Evolutionary conservation across 1,139 yeast species (phyloP).

Genomic region (Entelexis sorbosivorans): DNA sequence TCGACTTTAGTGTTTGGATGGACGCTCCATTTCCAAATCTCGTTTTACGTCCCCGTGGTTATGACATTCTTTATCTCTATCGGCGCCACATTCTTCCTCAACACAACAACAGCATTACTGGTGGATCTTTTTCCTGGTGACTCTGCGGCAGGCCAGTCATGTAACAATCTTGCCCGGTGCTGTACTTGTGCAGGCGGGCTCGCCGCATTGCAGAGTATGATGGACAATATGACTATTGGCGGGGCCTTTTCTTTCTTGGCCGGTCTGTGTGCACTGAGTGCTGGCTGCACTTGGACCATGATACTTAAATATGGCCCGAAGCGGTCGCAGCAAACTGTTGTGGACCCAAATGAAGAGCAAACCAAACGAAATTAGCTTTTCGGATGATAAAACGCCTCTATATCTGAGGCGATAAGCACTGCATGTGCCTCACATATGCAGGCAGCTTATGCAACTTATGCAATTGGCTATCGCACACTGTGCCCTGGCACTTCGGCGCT

Average conservation of each 20-base stretch:
- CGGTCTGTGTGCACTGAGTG: conserved; percentile 29
- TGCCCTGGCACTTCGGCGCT: too few species aligned
- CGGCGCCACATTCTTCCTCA: conserved; percentile 43
- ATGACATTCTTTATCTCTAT: conserved; percentile 43
- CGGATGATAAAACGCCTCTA: too few species aligned
- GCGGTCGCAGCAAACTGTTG: conserved; percentile 4
- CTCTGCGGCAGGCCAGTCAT: conserved; percentile 51
- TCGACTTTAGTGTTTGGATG: conserved; percentile 55
- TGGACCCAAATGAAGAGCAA: too few species aligned
- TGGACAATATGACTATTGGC: conserved; percentile 42
- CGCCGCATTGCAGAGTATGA: conserved; percentile 53
- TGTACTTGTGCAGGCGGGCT: conserved; percentile 49
- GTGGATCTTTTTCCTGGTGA: conserved; percentile 52
- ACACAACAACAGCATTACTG: conserved; percentile 43
- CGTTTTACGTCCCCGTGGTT: conserved; percentile 47
- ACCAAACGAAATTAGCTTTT: too few species aligned
- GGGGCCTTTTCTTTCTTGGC: conserved; percentile 54
- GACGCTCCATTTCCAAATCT: conserved; percentile 44
- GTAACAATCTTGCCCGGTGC: conserved; percentile 52
- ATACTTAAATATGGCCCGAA: conserved; percentile 13
- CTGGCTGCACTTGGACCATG: conserved; percentile 13
- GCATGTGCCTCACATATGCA: too few species aligned
- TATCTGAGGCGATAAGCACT: too few species aligned
- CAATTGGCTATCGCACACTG: too few species aligned
- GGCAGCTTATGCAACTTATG: too few species aligned